Evolutionary conservation across 2,329 filamentous ascomycete species (phyloP), one percentile per base, ranked within the genome.

Genomic region (Claviceps arundinis): DNA sequence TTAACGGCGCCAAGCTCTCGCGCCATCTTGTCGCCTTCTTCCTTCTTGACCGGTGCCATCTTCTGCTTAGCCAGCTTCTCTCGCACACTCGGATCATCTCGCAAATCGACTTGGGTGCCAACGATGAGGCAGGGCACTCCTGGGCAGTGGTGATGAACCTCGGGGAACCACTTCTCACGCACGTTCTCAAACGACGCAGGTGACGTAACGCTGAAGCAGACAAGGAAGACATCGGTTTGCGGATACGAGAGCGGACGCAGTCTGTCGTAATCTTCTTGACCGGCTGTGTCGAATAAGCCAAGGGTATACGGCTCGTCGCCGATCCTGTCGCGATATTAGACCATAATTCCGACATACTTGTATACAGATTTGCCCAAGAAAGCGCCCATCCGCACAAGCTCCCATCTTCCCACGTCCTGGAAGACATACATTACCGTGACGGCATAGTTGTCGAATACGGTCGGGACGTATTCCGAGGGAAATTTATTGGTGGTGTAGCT

Each of bases 401-500:
- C 61, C 55, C 11, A 52, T 34, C 30, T 34, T 9, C 30, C 3
- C 30, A 11, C 30, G 30, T 11, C 30, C 30, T 34, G 9, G 9
- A 34, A 34, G 30, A 84, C 89, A 84, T 79, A 96, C 93, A 98
- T 98, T 61, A 98, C 93, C 60, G 93, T 98, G 68, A 98, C 93
- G 54, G 93, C 93, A 80, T 98, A 98, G 74, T 98, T 98, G 72
- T 98, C 93, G 71, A 98, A 98, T 58, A 98, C 93, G 34, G 93
- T 98, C 50, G 93, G 93, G 54, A 98, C 93, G 71, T 98, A 98
- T 90, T 98, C 93, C 64, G 90, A 96, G 38, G 93, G 93, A 71
- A 98, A 98, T 66, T 97, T 97, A 80, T 98, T 98, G 58, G 93
- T 98, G 59, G 93, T 98, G 74, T 98, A 98, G 69, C 89, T 95